phyloP scores from a whole-genome alignment of 192 early-diverging fungal species.

The Nowakowskiella sp. region DNA sequence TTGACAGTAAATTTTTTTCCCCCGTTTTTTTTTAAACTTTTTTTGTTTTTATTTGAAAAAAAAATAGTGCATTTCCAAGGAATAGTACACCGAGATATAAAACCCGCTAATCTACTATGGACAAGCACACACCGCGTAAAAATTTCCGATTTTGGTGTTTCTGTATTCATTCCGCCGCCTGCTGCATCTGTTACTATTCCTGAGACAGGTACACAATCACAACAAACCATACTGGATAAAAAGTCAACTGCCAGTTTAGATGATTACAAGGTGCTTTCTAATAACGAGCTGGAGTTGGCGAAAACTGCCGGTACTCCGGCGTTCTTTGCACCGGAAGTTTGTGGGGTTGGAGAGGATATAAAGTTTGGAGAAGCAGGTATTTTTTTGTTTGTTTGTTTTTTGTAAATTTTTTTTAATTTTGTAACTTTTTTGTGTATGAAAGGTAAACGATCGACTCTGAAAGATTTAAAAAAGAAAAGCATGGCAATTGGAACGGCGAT shows the following conservation, averaged over 20 bases:
- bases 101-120: slow-evolving; percentile 90
- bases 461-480: neutral
- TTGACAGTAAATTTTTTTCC: neutral
- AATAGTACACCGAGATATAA: slow-evolving; percentile 96
- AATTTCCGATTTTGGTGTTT: slow-evolving; percentile 99
- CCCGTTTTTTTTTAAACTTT: slow-evolving; percentile 10
- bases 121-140: slow-evolving; percentile 72
- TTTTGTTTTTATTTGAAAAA: slow-evolving; percentile 8
- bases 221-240: neutral
- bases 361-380: no score
- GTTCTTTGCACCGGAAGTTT: slow-evolving; percentile 97
- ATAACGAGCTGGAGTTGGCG: slow-evolving; percentile 75
- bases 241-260: slow-evolving; percentile 8
- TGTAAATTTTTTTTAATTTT: no score
- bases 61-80: slow-evolving; percentile 79
- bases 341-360: slow-evolving; percentile 58
- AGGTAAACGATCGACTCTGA: no score
- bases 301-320: slow-evolving; percentile 95
- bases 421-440: no score
- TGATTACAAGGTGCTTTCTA: neutral
- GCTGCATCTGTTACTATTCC: neutral
- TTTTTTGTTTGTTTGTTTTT: no score
- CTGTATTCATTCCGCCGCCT: slow-evolving; percentile 68
- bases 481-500: slow-evolving; percentile 62
- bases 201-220: neutral